Evolutionary conservation across 352 stramenopile genomes (phyloP), one percentile per base, ranked within the genome.

Genomic region (Phytophthora capsici): DNA sequence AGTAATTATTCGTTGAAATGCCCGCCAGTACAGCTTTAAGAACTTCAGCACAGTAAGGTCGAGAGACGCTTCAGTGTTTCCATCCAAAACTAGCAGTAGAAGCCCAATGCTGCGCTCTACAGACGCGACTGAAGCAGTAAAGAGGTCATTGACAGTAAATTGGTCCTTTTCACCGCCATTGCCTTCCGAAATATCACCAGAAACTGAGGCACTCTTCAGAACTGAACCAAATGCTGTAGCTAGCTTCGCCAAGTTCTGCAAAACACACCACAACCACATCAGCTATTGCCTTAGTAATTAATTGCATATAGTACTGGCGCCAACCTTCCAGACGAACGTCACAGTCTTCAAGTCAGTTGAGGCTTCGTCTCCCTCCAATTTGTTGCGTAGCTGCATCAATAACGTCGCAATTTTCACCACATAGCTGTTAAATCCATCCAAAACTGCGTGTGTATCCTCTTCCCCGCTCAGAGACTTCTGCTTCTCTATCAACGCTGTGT

Each of bases 321-420:
- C 28, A 58, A 86, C 77, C 77, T 86, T 86, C 77, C 77, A 86
- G 10, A 82, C 61, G 16, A 86, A 71, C 6, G 77, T 86, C 66
- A 50, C 49, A 9, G 75, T 58, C 50, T 82, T 80, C n/a, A 86
- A 73, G 17, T 75, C 63, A 2, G 44, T 52, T 1, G 26, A 43
- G 6, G 36, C 37, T 26, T 53, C 37, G n/a, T 72, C 56, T 28
- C 20, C 50, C 22, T 63, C 55, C 7, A 75, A 32, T 28, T 52
- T 62, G n/a, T 67, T 55, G 25, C 52, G 65, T 44, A 75, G 25
- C 20, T 66, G 49, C 60, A 78, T 22, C 19, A 78, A 26, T 25
- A 63, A 40, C 6, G 30, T 32, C 13, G 52, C 70, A 37, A 69
- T 51, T 4, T 53, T 47, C 25, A 75, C 56, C 17, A 78, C 26